These are phyloP conservation scores for Inga oerstediana DNA, from an alignment of 306 rosid species.

Conservation along the genomic window DNA sequence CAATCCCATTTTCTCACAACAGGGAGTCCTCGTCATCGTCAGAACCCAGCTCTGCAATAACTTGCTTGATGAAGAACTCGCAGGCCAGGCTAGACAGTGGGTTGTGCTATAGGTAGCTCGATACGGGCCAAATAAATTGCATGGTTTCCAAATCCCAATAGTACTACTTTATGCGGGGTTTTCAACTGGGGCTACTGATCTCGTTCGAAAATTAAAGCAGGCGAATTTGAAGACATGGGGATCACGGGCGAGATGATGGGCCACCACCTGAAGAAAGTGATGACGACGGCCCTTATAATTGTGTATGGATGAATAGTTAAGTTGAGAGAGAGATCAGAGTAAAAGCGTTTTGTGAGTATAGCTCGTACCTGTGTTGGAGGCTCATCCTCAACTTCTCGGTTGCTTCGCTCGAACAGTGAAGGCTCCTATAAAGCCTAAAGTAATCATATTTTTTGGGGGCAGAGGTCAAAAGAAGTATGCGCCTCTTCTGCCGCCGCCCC, in stretches of 20 bases:
- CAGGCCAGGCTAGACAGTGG: neutral
- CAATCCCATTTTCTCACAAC: constrained; percentile 90
- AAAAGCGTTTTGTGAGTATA: neutral
- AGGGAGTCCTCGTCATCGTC: constrained; percentile 74
- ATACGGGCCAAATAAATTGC: constrained; percentile 23
- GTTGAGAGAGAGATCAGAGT: neutral
- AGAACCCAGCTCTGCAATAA: neutral
- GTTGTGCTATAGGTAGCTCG: neutral
- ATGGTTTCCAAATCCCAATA: constrained; percentile 34
- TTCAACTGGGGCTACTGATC: constrained; percentile 9
- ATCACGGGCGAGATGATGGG: constrained; percentile 28
- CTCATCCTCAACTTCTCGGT: constrained; percentile 34
- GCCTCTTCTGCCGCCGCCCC: constrained; percentile 33
- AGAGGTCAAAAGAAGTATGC: constrained; percentile 55
- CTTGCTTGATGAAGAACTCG: constrained; percentile 2
- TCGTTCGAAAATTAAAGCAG: constrained; percentile 7
- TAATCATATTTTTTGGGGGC: constrained; percentile 25
- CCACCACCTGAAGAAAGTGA: constrained; percentile 10
- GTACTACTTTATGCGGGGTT: neutral
- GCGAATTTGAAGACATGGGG: constrained; percentile 28
- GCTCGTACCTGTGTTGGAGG: constrained; percentile 6
- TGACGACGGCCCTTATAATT: neutral
- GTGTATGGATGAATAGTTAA: constrained; percentile 12
- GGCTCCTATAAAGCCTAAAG: constrained; percentile 12
- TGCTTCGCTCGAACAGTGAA: constrained; percentile 34